These are phyloP conservation scores for Andalucia godoyi DNA, from an alignment of 78 protist genomes.

Conservation along the genomic window DNA sequence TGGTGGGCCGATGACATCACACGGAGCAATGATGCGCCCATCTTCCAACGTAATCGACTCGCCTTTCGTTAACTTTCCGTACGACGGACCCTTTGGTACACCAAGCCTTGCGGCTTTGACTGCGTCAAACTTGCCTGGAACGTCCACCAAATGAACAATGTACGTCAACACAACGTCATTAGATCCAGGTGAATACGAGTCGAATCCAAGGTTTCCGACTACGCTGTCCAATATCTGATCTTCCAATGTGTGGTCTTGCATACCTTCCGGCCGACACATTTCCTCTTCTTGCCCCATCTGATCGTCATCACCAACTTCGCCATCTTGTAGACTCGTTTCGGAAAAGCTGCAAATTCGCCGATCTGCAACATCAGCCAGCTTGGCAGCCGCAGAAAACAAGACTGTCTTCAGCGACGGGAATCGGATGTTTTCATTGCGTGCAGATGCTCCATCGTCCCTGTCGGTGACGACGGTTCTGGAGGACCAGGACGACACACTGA, in stretches of 20 bases:
- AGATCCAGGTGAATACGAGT: slow-evolving; percentile 37
- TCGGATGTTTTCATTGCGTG: too few relatives aligned
- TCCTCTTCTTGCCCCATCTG: neutral
- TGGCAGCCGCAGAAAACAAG: too few relatives aligned
- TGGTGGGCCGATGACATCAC: neutral
- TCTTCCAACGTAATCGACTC: neutral
- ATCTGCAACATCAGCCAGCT: too few relatives aligned
- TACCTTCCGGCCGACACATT: neutral
- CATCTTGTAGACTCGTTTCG: neutral
- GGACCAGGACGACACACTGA: too few relatives aligned
- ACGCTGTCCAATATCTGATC: too few relatives aligned
- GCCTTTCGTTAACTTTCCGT: neutral
- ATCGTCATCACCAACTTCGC: neutral
- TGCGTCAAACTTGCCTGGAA: slow-evolving; percentile 32
- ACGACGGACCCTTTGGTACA: slow-evolving; percentile 23
- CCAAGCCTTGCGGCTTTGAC: slow-evolving; percentile 43
- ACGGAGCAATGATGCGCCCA: slow-evolving; percentile 2
- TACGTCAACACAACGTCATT: slow-evolving; percentile 12
- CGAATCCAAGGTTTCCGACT: slow-evolving; percentile 38
- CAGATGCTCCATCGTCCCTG: too few relatives aligned
- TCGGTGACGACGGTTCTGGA: too few relatives aligned
- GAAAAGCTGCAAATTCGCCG: too few relatives aligned
- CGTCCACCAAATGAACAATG: slow-evolving; percentile 19
- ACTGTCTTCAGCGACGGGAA: too few relatives aligned
- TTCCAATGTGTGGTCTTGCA: neutral